Evolutionary conservation across 2,329 filamentous ascomycete genomes (phyloP), one percentile per base, ranked within the genome.

Genomic region (Colletotrichum nymphaeae): DNA sequence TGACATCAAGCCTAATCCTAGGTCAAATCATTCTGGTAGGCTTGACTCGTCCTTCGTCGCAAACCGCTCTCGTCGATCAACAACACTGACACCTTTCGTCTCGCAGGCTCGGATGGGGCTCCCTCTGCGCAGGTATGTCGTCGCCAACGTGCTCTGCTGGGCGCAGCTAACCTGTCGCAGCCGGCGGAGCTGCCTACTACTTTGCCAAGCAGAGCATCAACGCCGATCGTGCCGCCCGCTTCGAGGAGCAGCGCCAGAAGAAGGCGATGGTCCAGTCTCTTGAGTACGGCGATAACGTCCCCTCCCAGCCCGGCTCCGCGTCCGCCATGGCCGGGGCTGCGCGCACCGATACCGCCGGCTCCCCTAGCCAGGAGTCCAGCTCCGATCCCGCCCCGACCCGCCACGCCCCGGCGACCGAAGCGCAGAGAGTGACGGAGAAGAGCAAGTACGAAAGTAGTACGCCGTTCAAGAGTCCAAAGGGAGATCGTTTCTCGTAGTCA

Each of bases 121-220:
- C 95, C 63, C 90, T 98, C 67, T 97, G 95, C 81, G 88, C 93
- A 78, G 95, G 93, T 95, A 90, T 73, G 91, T 28, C 26, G 5
- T 28, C 26, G 24, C 24, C 24, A 24, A 24, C 24, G 24, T 24
- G 24, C 24, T 24, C 24, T 24, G 24, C 24, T 24, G 24, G 24
- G 24, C 24, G 24, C 26, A 28, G 32, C 65, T 74, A 64, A 74
- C 19, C 24, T 35, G 16, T 66, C 80, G 26, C 26, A 95, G 95
- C 95, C 77, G 97, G 96, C 80, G 97, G 91, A 76, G 94, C 93
- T 75, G 95, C 96, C 79, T 99, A 98, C 88, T 95, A 94, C 87
- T 98, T 98, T 82, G 97, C 97, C 76, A 99, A 99, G 88, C 90
- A 91, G 80, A 93, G 92, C 83, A 97, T 99, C 89, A 98, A 98